Base-by-base conservation (phyloP, 1,139 yeast species). In the Yamadazyma mexicana region DNA sequence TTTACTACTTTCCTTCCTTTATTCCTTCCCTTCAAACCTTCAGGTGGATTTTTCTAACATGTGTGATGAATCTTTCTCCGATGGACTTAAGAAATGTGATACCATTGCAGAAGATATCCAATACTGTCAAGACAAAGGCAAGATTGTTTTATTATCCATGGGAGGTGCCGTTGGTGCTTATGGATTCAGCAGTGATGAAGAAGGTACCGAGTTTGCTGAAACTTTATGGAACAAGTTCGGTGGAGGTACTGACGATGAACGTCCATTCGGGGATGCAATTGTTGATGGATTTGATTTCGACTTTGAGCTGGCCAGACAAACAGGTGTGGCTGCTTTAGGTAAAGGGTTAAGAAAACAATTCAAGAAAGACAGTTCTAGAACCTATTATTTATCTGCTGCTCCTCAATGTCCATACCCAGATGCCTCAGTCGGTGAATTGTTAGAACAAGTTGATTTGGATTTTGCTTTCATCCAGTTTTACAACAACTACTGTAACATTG, bases 361-460 rank as follows among this genome's bases (percentile, higher is more conserved):
- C 53, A 66, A 66, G 15, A 58, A 66, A 17, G 83, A 81, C 52
- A 33, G 70, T 17, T 70, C 85, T 16, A 83, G 78, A 60, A 55
- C 62, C 12, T 91, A 86, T 66, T 89, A 86, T 61, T 68, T 91
- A 36, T 79, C 95, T 39, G 96, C 96, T 47, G 95, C 98, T 48
- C 98, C 98, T 20, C 98, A 91, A 69, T 91, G 98, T 69, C 86
- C 83, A 15, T 87, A 82, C 59, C 98, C 97, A 16, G 98, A 91
- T 66, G 88, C 83, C 6, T 79, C 86, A 33, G 81, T 85, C 33
- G 95, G 95, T 46, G 78, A 80, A 40, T 65, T 85, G 28, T 63
- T 91, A 51, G 67, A 69, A 17, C 64, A 75, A 28, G 79, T 86
- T 16, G 71, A 77, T 33, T 68, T 91, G 48, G 98, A 91, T 64